phyloP scores from a whole-genome alignment of 768 basidiomycete species.

The Glaciozyma antarctica region DNA sequence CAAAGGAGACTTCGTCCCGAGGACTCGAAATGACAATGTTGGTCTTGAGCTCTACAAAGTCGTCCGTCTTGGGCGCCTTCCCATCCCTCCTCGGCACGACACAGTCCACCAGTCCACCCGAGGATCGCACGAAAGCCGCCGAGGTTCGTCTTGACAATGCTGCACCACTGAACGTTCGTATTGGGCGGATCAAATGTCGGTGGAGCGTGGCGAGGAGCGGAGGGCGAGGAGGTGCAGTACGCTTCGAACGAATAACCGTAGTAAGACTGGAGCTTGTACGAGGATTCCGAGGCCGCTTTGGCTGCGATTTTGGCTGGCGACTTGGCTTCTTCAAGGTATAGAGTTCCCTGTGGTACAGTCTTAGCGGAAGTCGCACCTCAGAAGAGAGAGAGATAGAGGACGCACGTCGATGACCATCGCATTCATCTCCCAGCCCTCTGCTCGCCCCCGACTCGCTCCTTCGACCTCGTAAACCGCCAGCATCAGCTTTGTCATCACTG shows the following conservation, averaged over 20 bases:
- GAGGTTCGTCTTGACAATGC: slow-evolving; percentile 74
- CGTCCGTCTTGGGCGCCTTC: slow-evolving; percentile 3
- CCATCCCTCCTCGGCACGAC: slow-evolving; percentile 42
- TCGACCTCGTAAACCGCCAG: slow-evolving; percentile 68
- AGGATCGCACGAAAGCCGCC: slow-evolving; percentile 62
- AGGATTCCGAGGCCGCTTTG: slow-evolving; percentile 55
- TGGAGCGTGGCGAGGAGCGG: neutral
- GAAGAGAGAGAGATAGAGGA: slow-evolving; percentile 53
- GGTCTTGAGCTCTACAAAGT: slow-evolving; percentile 67
- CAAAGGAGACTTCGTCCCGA: slow-evolving; percentile 63
- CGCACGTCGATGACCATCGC: slow-evolving; percentile 65
- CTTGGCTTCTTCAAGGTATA: slow-evolving; percentile 33
- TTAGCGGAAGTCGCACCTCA: neutral
- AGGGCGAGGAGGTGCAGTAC: slow-evolving; percentile 54
- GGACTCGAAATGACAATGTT: slow-evolving; percentile 55
- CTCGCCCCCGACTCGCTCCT: neutral
- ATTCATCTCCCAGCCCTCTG: slow-evolving; percentile 68
- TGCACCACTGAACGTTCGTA: slow-evolving; percentile 85
- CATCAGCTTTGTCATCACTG: slow-evolving; percentile 74
- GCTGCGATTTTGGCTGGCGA: slow-evolving; percentile 20
- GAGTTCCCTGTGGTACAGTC: slow-evolving; percentile 16
- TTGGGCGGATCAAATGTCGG: slow-evolving; percentile 69
- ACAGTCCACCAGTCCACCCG: slow-evolving; percentile 87
- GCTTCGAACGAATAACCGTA: slow-evolving; percentile 82
- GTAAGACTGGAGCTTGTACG: slow-evolving; percentile 58